These are phyloP conservation scores for Zygosaccharomyces bailii DNA, from an alignment of 805 yeast genomes.

Conservation along the genomic window DNA sequence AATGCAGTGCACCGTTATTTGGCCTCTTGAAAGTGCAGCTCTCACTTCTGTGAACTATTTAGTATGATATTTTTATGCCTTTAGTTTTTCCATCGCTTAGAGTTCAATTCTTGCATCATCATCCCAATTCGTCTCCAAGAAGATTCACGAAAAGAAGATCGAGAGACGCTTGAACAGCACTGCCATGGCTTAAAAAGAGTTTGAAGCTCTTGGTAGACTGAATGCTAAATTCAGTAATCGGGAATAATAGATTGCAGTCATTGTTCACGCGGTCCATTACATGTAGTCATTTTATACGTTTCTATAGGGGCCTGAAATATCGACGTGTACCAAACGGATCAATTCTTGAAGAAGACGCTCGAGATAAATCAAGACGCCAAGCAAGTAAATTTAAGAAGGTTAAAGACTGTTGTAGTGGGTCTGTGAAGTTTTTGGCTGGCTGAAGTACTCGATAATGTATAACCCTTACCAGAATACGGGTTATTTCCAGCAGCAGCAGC, in stretches of 20 bases:
- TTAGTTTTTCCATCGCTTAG: no score
- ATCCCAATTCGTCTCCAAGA: no score
- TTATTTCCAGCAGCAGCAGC: slow-evolving; percentile 14
- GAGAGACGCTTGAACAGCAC: no score
- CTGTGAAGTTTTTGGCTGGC: slow-evolving; percentile 4
- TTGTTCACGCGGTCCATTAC: not conserved
- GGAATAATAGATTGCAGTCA: no score
- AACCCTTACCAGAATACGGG: slow-evolving; percentile 16
- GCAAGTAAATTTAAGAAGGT: not conserved
- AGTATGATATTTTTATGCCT: no score
- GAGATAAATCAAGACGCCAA: slow-evolving; percentile 2
- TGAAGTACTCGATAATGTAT: slow-evolving; percentile 9
- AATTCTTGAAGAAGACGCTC: not conserved
- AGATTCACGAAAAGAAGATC: no score
- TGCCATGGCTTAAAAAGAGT: no score
- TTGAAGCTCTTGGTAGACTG: no score
- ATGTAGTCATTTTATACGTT: slow-evolving; percentile 3
- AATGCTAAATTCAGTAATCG: no score
- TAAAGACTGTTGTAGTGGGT: not conserved
- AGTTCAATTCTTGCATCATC: no score
- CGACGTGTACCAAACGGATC: slow-evolving; percentile 6
- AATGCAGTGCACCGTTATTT: not conserved
- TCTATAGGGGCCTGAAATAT: slow-evolving; percentile 10
- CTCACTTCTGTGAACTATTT: no score
- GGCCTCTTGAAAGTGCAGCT: no score